Evolutionary conservation across 176 grass and related monocot species (phyloP), one percentile per base, ranked within the genome.

Genomic region (Oryza glumipatula): DNA sequence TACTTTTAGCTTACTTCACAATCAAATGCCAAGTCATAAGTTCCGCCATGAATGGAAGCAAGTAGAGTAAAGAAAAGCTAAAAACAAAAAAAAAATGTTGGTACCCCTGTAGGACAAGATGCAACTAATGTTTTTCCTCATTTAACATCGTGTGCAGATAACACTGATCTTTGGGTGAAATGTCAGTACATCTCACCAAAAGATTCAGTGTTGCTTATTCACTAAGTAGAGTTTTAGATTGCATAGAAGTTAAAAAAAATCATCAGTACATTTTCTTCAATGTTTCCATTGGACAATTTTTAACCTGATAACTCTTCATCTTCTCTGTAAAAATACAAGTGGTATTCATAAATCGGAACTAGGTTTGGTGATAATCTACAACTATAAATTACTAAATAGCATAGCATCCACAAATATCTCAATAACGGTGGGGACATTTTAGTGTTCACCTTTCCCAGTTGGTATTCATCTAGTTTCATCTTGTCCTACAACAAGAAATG

Each of bases 401-500:
- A 33, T 54, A 36, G 17, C 7, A 63, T 73, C 43, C 17, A 41
- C 12, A 67, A 51, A 73, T 30, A 88, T 65, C 84, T 78, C 38
- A 84, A 83, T 26, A 35, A 80, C 3, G 33, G 35, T 80, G 14
- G 48, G 75, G 70, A 39, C 78, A 88, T 83, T 82, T 84, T 83
- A 81, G 58, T 86, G 68, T 41, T 83, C 85, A 95, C 90, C 88
- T 92, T 90, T 84, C 65, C 86, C 28, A 58, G 14, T 79, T 72
- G 90, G 63, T 83, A 77, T 87, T 93, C 86, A 93, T 92, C 88
- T 90, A 94, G 87, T 89, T 88, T 91, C 86, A 79, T 93, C 91
- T 65, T 26, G 35, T 73, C 88, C 76, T 92, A 92, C 82, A 93
- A 67, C 16, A 86, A 74, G 9, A 90, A 86, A 86, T 51, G 56